phyloP scores from a whole-genome alignment of 441 rosid species.

The Pelargonium myrrhifolium region DNA sequence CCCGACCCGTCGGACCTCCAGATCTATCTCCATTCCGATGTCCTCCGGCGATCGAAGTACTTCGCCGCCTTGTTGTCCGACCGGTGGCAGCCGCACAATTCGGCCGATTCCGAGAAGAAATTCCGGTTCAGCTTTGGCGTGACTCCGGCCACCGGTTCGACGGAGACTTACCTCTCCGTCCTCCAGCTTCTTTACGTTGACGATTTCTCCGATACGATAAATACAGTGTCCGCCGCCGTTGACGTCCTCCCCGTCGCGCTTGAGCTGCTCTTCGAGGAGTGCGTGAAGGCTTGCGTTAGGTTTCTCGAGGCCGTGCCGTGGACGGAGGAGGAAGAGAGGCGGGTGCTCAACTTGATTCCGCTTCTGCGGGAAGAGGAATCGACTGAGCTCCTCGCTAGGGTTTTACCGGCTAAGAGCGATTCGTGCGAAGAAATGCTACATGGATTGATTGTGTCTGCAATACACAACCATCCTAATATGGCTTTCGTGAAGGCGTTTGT shows the following conservation, averaged over 20 bases:
- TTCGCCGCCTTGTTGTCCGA: conserved; percentile 54
- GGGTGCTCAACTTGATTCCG: conserved; percentile 40
- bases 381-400: conserved; percentile 36
- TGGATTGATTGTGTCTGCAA: conserved; percentile 43
- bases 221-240: conserved; percentile 36
- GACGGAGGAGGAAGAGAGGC: conserved; percentile 57
- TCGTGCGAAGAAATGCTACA: conserved; percentile 58
- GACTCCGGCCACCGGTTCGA: conserved; percentile 16
- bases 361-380: conserved; percentile 44
- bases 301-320: conserved; percentile 67
- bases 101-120: neutral
- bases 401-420: conserved; percentile 26
- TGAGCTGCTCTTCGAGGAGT: conserved; percentile 52
- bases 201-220: conserved; percentile 32
- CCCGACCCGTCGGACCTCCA: conserved; percentile 29
- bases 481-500: conserved; percentile 62
- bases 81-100: conserved; percentile 34
- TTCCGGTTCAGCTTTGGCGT: neutral
- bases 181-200: conserved; percentile 40
- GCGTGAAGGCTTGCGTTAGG: conserved; percentile 34
- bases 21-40: conserved; percentile 52
- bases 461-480: conserved; percentile 43
- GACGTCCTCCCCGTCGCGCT: conserved; percentile 54
- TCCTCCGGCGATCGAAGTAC: conserved; percentile 46
- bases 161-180: conserved; percentile 31